Percentiles rank a stretch among this genome's conserved stretches.
phyloP scores from a whole-genome alignment of 306 rosid genomes.

The Quillaja saponaria region DNA sequence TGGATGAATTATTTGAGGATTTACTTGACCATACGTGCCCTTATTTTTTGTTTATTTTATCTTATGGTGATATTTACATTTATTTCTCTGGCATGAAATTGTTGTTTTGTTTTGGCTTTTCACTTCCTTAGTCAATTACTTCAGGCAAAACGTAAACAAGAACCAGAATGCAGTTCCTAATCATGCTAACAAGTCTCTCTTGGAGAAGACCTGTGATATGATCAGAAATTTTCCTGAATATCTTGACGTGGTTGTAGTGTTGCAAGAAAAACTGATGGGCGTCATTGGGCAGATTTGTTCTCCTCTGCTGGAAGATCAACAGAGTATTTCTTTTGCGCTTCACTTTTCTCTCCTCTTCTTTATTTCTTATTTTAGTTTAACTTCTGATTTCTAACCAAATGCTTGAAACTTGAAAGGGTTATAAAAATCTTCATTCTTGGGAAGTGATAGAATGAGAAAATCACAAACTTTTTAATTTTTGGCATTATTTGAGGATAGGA shows the following conservation, averaged over 20 bases:
- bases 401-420: conserved; percentile 7
- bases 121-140: conserved; percentile 29
- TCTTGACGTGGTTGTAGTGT: conserved; percentile 95
- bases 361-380: conserved; percentile 22
- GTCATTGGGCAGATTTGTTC: conserved; percentile 98
- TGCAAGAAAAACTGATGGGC: conserved; percentile 98
- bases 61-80: neutral
- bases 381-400: neutral
- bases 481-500: neutral
- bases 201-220: conserved; percentile 94
- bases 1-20: no score
- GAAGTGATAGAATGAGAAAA: conserved; percentile 5
- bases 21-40: no score
- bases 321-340: conserved; percentile 58
- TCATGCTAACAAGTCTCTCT: conserved; percentile 59
- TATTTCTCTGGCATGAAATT: neutral
- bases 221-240: conserved; percentile 86
- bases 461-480: neutral
- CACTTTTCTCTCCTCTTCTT: conserved; percentile 3
- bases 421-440: neutral
- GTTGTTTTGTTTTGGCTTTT: conserved; percentile 26
- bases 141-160: conserved; percentile 81
- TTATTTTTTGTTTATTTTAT: neutral
- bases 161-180: conserved; percentile 52
- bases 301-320: conserved; percentile 96